Base-by-base conservation (phyloP, 257 asterid genomes). In the Dorcoceras hygrometricum region DNA sequence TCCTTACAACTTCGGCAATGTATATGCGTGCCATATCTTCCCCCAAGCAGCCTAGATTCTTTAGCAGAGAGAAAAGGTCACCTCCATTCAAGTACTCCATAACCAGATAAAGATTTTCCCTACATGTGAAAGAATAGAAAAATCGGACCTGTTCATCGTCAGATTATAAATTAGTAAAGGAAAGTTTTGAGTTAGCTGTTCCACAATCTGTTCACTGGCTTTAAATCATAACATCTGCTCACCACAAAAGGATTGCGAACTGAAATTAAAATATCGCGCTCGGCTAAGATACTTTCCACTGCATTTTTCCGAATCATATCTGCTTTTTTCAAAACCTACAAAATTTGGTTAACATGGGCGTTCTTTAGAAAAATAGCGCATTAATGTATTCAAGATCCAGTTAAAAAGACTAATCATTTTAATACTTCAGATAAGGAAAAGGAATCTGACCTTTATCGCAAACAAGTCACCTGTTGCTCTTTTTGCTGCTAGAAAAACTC, bases 31-130 rank as follows among this genome's bases (percentile, higher is more conserved):
- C 89, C 84, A 84, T 84, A 71, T 88, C 95, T 81, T 94, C 99
- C 74, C 88, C 99, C 79, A 94, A 85, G 84, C 99, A 94, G 65
- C 99, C 99, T 53, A 94, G 78, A 79, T 83, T 87, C 80, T 75
- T 90, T 65, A 94, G 82, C 78, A 94, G 76, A 67, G 99, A 94
- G 77, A 85, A 94, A 64, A 94, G 92, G 75, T 94, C 99, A 75
- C 99, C 99, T 70, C 99, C 99, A 74, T 94, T 94, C 77, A 94
- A 81, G 77, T 94, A 94, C 82, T 94, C 99, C 99, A 94, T 94
- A 51, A 94, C 99, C 78, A 94, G 77, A 78, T 94, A 94, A 70
- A 94, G 97, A 83, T 94, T 94, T 69, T 94, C 99, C 91, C 96
- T 83, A 82, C 99, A 90, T 34, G 99, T 94, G 90, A 94, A 94